Base-by-base conservation (phyloP, 2,329 filamentous ascomycete species). In the Didymella exigua region DNA sequence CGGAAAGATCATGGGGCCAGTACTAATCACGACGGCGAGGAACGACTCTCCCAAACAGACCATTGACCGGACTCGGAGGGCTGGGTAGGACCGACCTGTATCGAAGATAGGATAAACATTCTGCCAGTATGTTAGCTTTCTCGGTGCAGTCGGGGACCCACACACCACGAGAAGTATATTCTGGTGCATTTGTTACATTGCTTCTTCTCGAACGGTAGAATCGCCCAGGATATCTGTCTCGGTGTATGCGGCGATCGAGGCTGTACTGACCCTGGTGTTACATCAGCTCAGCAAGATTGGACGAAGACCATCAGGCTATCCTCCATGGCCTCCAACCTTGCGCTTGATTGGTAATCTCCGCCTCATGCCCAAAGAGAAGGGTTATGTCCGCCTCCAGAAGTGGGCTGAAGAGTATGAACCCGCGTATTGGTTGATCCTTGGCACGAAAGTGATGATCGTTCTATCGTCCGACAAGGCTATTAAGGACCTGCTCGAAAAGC, bases 321-420 rank as follows among this genome's bases (percentile, higher is more conserved):
- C 81, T 11, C 81, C 81, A 1, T 82, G 82, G 0, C 82, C 82
- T 5, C 80, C 80, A 1, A 82, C 81, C 0, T 27, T 83, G 1
- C 82, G 81, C 0, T 48, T 84, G 1, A 64, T 84, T 8, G 82
- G 82, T 5, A 84, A 84, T 41, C 62, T 84, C 2, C 81, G 82
- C 59, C 76, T 64, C 63, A 80, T 84, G 63, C 81, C 81, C 0
- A 70, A 68, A 3, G 45, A 72, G 5, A 69, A 79, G 26, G 65
- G 65, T 0, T 77, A 82, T 49, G 59, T 79, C 0, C 79, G 82
- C 47, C 82, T 82, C 49, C 67, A 80, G 27, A 78, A 81, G 63
- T 84, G 82, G 82, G 80, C 81, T 0, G 59, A 77, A 9, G 73
- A 83, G 61, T 84, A 84, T 43, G 78, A 64, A 71, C 80, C 81